These are phyloP conservation scores for Penicillium olsonii DNA, from an alignment of 2,329 filamentous ascomycete genomes.

Conservation along the genomic window DNA sequence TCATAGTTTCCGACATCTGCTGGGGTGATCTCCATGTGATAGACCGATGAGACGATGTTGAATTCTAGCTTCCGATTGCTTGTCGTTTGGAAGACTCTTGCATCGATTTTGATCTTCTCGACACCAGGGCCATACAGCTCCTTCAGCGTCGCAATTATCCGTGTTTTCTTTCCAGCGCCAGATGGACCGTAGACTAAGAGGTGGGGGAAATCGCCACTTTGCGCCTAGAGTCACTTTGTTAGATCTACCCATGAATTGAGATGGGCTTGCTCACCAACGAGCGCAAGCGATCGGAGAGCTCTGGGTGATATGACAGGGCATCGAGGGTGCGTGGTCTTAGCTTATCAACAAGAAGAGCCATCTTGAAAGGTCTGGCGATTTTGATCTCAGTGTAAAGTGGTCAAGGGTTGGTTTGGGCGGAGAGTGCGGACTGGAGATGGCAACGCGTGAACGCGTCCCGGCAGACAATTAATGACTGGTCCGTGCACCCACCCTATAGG, in stretches of 20 bases:
- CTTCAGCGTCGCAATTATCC: slow-evolving; percentile 91
- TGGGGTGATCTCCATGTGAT: slow-evolving; percentile 97
- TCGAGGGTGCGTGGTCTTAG: slow-evolving; percentile 56
- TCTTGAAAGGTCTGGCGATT: slow-evolving; percentile 31
- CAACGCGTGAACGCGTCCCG: slow-evolving; percentile 35
- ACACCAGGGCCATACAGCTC: slow-evolving; percentile 93
- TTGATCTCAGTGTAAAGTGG: background rate
- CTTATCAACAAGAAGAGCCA: slow-evolving; percentile 68
- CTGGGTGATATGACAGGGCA: slow-evolving; percentile 78
- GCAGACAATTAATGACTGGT: slow-evolving; percentile 42
- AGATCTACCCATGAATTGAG: slow-evolving; percentile 2
- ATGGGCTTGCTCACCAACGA: slow-evolving; percentile 66
- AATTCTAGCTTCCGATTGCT: slow-evolving; percentile 98
- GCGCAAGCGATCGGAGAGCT: slow-evolving; percentile 81
- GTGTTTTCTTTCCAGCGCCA: slow-evolving; percentile 95
- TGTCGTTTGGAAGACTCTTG: slow-evolving; percentile 91
- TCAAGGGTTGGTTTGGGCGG: slow-evolving; percentile 10
- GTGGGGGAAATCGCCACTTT: slow-evolving; percentile 97
- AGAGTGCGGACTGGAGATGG: slow-evolving; percentile 15
- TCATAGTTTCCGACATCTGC: slow-evolving; percentile 97
- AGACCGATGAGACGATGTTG: slow-evolving; percentile 96
- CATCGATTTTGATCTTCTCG: slow-evolving; percentile 99
- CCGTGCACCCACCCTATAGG: slow-evolving; percentile 28
- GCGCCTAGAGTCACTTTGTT: slow-evolving; percentile 61
- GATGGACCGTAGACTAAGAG: slow-evolving; percentile 96